Conservation (phyloP, 257 asterid species). For the Asclepias syriaca region DNA sequence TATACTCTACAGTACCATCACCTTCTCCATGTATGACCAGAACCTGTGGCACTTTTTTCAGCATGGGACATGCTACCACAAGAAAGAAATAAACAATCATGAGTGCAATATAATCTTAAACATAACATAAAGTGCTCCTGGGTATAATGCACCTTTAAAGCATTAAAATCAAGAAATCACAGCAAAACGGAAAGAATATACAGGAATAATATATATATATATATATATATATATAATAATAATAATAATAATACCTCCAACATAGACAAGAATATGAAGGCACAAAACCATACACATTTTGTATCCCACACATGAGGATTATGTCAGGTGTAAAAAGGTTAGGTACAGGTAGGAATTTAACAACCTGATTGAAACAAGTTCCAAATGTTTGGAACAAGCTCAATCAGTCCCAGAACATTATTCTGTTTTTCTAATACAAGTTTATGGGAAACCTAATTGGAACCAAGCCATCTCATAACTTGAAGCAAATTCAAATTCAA, state of each 20-base stretch:
- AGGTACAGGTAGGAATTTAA: neutral
- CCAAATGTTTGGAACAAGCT: neutral
- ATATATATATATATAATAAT: neutral
- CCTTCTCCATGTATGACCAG: slow-evolving; percentile 93
- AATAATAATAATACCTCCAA: neutral
- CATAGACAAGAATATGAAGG: neutral
- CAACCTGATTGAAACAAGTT: neutral
- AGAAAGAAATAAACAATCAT: slow-evolving; percentile 4
- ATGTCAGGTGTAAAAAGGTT: neutral
- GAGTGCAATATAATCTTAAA: neutral
- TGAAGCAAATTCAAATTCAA: slow-evolving; percentile 2
- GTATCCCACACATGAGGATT: neutral
- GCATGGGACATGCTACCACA: slow-evolving; percentile 68
- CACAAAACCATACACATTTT: neutral
- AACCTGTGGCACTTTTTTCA: slow-evolving; percentile 62
- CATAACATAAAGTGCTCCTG: neutral
- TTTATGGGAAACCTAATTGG: too few species aligned
- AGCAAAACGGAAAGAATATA: neutral
- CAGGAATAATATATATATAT: neutral
- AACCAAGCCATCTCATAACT: neutral
- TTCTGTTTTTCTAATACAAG: neutral
- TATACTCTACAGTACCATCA: slow-evolving; percentile 74
- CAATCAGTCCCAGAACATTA: neutral
- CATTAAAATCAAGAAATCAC: neutral
- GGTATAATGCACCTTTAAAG: neutral